phyloP scores from a whole-genome alignment of 2,329 filamentous ascomycete genomes.

The Phaeosphaeria sp. region DNA sequence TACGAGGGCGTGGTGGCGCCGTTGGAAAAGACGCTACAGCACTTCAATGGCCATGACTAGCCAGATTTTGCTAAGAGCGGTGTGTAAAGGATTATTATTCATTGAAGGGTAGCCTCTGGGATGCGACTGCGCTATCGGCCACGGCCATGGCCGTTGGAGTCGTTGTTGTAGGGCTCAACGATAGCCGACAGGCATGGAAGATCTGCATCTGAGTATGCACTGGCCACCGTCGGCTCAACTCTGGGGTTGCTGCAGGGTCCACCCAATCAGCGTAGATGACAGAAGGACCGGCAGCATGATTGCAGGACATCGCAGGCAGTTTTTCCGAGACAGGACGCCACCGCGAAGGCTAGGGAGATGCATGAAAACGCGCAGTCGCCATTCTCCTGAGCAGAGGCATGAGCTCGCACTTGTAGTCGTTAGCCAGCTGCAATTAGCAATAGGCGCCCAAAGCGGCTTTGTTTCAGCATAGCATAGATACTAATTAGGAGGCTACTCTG shows the following conservation, averaged over 20 bases:
- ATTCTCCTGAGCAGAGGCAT: background rate
- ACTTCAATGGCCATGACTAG: conserved; percentile 18
- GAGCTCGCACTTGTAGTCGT: background rate
- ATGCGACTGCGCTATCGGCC: background rate
- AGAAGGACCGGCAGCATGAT: conserved; percentile 10
- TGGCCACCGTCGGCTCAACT: background rate
- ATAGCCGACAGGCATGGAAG: background rate
- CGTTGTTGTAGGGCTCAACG: background rate
- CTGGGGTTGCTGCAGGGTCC: conserved; percentile 5
- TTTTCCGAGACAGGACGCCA: conserved; percentile 9
- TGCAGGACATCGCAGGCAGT: conserved; percentile 18
- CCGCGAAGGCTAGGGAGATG: conserved; percentile 1
- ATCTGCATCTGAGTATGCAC: background rate
- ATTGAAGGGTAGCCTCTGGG: too few relatives aligned
- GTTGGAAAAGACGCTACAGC: conserved; percentile 17
- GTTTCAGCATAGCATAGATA: background rate
- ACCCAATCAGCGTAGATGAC: conserved; percentile 1
- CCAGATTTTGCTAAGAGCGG: background rate
- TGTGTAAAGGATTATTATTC: background rate
- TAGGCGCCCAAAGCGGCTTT: background rate
- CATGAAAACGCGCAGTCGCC: conserved; percentile 5
- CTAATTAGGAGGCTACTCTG: conserved; percentile 3
- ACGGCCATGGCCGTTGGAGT: background rate
- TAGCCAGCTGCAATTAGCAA: conserved; percentile 1
- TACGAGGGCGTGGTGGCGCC: conserved; percentile 24